phyloP scores from a whole-genome alignment of 2,329 filamentous ascomycete species.

The Cordyceps militaris region DNA sequence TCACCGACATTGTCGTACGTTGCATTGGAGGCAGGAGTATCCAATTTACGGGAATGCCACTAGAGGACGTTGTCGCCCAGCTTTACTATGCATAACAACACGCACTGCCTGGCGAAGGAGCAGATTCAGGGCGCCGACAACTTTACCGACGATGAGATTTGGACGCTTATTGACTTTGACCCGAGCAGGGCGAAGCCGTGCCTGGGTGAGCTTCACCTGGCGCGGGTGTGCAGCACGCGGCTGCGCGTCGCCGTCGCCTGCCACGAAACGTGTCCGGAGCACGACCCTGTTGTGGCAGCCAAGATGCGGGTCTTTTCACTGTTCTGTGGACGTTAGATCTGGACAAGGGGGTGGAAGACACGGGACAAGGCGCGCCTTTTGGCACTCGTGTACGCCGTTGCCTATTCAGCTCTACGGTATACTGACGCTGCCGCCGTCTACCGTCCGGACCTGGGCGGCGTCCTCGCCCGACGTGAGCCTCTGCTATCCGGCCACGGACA shows the following conservation, averaged over 20 bases:
- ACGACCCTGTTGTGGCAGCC: background rate
- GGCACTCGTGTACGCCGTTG: background rate
- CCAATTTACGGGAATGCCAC: background rate
- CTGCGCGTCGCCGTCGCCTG: background rate
- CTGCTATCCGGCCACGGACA: background rate
- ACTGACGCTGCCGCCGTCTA: background rate
- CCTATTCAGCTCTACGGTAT: background rate
- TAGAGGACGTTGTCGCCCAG: background rate
- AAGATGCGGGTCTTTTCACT: background rate
- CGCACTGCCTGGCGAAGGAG: background rate
- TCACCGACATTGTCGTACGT: background rate
- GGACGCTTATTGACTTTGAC: background rate
- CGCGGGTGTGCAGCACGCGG: background rate
- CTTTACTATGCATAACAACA: slow-evolving; percentile 6
- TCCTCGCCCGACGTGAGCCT: background rate
- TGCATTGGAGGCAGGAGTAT: background rate
- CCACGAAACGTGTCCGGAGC: too few relatives aligned
- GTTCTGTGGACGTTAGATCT: background rate
- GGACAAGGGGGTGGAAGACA: background rate
- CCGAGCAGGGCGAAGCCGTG: background rate
- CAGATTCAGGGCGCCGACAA: background rate
- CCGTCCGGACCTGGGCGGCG: background rate
- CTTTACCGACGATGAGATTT: background rate
- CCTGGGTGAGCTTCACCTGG: background rate
- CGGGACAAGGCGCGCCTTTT: background rate